phyloP scores from a whole-genome alignment of 2,329 filamentous ascomycete species.

The Ophiostoma angusticollis region DNA sequence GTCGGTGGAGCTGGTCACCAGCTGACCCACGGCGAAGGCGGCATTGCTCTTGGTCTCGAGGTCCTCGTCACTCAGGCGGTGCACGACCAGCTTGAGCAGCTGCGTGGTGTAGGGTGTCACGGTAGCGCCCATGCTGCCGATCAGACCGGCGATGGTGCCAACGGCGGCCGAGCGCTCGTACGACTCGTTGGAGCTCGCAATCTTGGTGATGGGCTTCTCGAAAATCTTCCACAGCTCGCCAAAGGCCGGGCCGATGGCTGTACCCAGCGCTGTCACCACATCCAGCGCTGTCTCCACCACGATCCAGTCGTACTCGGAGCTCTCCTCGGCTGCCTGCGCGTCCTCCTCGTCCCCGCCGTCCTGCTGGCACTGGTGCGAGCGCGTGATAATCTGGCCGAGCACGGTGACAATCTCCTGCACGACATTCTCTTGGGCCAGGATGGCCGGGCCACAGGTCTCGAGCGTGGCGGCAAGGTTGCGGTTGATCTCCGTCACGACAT shows the following conservation, averaged over 20 bases:
- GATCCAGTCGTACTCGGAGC: slow-evolving; percentile 95
- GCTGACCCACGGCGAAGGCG: slow-evolving; percentile 76
- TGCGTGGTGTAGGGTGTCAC: slow-evolving; percentile 68
- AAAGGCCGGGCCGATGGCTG: slow-evolving; percentile 70
- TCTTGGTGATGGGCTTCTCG: slow-evolving; percentile 81
- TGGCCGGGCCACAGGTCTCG: slow-evolving; percentile 78
- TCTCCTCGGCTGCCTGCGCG: slow-evolving; percentile 56
- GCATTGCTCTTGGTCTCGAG: slow-evolving; percentile 89
- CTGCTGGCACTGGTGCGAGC: slow-evolving; percentile 84
- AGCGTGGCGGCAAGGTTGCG: slow-evolving; percentile 82
- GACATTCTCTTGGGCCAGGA: slow-evolving; percentile 60
- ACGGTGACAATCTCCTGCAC: slow-evolving; percentile 66
- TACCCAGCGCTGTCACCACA: slow-evolving; percentile 71
- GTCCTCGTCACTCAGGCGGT: slow-evolving; percentile 81
- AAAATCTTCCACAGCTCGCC: slow-evolving; percentile 90
- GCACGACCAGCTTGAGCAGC: slow-evolving; percentile 68
- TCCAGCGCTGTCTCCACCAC: slow-evolving; percentile 91
- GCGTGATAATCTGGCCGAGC: slow-evolving; percentile 68
- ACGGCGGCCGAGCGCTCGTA: slow-evolving; percentile 83
- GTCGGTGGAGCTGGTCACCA: slow-evolving; percentile 70
- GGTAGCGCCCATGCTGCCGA: slow-evolving; percentile 68
- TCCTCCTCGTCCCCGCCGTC: slow-evolving; percentile 76
- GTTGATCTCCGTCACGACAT: slow-evolving; percentile 89
- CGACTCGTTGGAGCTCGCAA: slow-evolving; percentile 71
- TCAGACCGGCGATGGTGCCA: slow-evolving; percentile 83